These are phyloP conservation scores for Puya raimondii DNA, from an alignment of 176 grass and related monocot species.

Conservation along the genomic window DNA sequence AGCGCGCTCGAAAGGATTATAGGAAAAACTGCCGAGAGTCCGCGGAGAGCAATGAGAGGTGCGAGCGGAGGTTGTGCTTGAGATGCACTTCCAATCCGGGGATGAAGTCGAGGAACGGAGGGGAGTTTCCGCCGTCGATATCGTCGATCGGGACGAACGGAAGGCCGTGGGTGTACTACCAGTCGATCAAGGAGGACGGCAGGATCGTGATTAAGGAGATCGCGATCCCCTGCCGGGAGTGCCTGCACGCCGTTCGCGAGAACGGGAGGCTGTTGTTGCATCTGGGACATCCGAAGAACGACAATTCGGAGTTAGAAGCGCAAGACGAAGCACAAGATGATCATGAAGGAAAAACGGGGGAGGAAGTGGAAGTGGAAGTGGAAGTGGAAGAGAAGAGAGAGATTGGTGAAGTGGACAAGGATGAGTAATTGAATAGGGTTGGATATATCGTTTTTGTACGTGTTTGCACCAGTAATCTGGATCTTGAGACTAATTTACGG, in stretches of 20 bases:
- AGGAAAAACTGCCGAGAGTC: neutral
- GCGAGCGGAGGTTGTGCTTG: slow-evolving; percentile 2
- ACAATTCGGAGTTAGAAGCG: neutral
- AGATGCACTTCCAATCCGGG: slow-evolving; percentile 12
- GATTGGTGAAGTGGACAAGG: neutral
- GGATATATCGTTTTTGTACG: too few species aligned
- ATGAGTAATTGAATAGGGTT: too few species aligned
- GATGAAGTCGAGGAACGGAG: neutral
- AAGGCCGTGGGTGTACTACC: slow-evolving; percentile 27
- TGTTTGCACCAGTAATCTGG: too few species aligned
- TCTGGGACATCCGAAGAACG: slow-evolving; percentile 5
- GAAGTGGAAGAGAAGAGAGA: neutral
- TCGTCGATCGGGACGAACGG: slow-evolving; percentile 29
- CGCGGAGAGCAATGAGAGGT: neutral
- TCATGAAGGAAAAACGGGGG: neutral
- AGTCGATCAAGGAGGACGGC: slow-evolving; percentile 23
- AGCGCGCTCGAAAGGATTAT: neutral
- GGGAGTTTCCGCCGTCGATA: slow-evolving; percentile 19
- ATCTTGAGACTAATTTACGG: too few species aligned
- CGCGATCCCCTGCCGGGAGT: slow-evolving; percentile 25
- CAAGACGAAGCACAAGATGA: neutral
- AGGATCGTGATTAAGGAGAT: slow-evolving; percentile 35
- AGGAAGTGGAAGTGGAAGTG: too few species aligned
- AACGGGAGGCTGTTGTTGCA: slow-evolving; percentile 34
- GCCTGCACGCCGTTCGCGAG: slow-evolving; percentile 28